These are phyloP conservation scores for Colletotrichum limetticola DNA, from an alignment of 2,329 filamentous ascomycete genomes.

Conservation along the genomic window DNA sequence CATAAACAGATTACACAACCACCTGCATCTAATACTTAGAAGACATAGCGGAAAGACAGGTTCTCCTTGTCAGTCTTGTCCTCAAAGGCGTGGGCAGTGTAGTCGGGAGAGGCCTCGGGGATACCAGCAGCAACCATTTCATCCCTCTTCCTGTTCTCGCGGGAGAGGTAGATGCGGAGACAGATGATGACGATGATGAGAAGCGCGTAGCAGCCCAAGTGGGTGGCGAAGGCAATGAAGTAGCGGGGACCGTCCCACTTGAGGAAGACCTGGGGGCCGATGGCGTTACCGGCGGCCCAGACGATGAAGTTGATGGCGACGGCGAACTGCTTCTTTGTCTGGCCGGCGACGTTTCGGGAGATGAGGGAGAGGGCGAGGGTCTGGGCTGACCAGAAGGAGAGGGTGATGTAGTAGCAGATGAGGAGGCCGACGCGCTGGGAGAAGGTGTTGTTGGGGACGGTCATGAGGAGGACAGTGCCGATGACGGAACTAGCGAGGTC, in stretches of 20 bases:
- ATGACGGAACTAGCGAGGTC: conserved; percentile 67
- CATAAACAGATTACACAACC: background rate
- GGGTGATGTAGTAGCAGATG: conserved; percentile 79
- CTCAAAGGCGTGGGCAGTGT: conserved; percentile 66
- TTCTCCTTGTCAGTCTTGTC: conserved; percentile 73
- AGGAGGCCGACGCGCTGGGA: conserved; percentile 73
- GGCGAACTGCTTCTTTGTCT: conserved; percentile 77
- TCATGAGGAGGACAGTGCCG: conserved; percentile 79
- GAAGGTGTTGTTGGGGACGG: conserved; percentile 66
- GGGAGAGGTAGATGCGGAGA: conserved; percentile 67
- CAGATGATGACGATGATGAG: conserved; percentile 67
- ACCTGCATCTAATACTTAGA: conserved; percentile 41
- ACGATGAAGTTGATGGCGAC: conserved; percentile 77
- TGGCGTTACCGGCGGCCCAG: conserved; percentile 76
- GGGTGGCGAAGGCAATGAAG: conserved; percentile 75
- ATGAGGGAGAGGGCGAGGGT: conserved; percentile 75
- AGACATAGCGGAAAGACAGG: conserved; percentile 68
- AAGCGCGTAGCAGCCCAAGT: conserved; percentile 74
- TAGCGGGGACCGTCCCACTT: conserved; percentile 71
- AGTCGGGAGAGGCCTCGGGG: conserved; percentile 50
- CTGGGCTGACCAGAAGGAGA: conserved; percentile 82
- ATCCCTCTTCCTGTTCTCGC: conserved; percentile 70
- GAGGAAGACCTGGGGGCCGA: conserved; percentile 74
- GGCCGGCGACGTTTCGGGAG: conserved; percentile 75
- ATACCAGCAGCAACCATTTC: conserved; percentile 54